phyloP scores from a whole-genome alignment of 2,329 filamentous ascomycete species.

The Mollisia scopiformis region DNA sequence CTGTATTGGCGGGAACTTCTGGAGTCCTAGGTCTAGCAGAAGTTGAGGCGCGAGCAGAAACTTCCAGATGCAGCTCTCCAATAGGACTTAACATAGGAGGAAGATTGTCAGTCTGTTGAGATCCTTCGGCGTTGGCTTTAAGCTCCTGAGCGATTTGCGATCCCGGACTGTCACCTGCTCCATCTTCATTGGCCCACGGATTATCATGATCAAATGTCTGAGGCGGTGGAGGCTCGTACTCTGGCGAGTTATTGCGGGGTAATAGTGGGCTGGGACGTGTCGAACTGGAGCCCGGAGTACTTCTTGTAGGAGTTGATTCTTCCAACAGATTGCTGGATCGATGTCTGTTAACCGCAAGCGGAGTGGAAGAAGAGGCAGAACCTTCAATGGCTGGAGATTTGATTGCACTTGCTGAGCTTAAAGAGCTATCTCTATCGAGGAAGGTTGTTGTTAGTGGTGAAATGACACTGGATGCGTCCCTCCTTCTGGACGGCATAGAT shows the following conservation, averaged over 20 bases:
- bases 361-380: background rate
- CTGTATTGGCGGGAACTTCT: background rate
- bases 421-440: no score
- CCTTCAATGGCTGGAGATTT: no score
- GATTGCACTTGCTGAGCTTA: no score
- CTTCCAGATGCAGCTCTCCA: background rate
- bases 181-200: background rate
- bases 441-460: no score
- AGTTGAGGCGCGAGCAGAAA: background rate
- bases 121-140: background rate
- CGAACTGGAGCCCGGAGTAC: background rate
- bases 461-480: no score
- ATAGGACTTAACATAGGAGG: background rate
- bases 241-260: conserved; percentile 4
- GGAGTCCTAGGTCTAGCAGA: background rate
- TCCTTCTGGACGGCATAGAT: no score
- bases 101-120: background rate
- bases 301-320: background rate
- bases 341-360: background rate
- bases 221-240: conserved; percentile 18
- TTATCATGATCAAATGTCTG: background rate
- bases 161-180: conserved; percentile 13
- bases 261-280: background rate
- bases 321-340: background rate
- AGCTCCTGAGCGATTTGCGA: conserved; percentile 20